A percentile compares a stretch with the other conserved stretches of the same genome.
phyloP scores from a whole-genome alignment of 2,329 filamentous ascomycete species.

The Westerdykella ornata region DNA sequence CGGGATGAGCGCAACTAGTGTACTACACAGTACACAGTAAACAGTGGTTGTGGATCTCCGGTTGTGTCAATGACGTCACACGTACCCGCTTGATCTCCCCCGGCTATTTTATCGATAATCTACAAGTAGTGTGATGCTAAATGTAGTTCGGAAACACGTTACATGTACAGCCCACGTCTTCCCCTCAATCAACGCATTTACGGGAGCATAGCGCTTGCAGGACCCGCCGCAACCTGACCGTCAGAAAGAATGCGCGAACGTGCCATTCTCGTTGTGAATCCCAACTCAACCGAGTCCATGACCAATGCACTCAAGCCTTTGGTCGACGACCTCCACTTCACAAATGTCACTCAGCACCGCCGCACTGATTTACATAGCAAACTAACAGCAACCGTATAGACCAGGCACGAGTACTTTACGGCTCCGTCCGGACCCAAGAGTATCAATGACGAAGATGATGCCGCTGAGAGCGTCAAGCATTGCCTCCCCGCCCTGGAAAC shows the following conservation, averaged over 20 bases:
- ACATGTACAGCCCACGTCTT: not conserved
- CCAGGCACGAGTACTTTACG: conserved; percentile 57
- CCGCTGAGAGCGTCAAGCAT: conserved; percentile 54
- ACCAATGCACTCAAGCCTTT: conserved; percentile 57
- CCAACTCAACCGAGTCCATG: conserved; percentile 69
- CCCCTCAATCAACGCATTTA: conserved; percentile 3
- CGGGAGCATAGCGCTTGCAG: conserved; percentile 21
- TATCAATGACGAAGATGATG: conserved; percentile 71
- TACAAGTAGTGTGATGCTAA: too few species aligned
- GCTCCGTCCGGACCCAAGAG: conserved; percentile 61
- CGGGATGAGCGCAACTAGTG: too few species aligned
- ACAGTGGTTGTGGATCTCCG: too few species aligned
- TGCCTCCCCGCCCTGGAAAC: conserved; percentile 53
- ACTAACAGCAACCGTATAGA: conserved; percentile 40
- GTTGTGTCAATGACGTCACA: too few species aligned
- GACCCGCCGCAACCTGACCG: conserved; percentile 6
- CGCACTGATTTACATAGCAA: conserved; percentile 24
- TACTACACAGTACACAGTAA: too few species aligned
- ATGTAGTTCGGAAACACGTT: too few species aligned
- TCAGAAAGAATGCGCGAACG: conserved; percentile 27
- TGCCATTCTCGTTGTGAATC: conserved; percentile 66
- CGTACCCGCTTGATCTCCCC: too few species aligned
- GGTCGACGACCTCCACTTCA: conserved; percentile 40
- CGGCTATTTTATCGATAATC: too few species aligned
- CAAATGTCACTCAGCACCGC: conserved; percentile 36